Percentiles rank a stretch among this genome's conserved stretches.
Conservation (phyloP, 768 basidiomycete species). For the Clitopilus hobsonii region DNA sequence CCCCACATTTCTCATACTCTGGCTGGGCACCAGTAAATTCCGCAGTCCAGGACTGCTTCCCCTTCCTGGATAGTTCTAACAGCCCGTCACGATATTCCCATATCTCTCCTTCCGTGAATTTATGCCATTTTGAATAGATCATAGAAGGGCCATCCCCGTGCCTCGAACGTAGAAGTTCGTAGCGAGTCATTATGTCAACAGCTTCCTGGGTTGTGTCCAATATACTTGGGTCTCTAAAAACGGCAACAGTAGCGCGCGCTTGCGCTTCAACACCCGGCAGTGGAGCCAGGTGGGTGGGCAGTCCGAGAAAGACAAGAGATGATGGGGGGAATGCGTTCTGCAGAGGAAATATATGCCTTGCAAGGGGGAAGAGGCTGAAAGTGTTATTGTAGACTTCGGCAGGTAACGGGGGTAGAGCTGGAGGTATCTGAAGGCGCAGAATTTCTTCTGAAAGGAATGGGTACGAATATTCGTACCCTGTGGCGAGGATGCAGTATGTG, state of each 20-base stretch:
- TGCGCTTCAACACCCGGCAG: constrained; percentile 80
- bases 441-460: constrained; percentile 51
- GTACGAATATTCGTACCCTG: constrained; percentile 64
- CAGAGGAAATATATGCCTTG: constrained; percentile 66
- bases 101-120: constrained; percentile 28
- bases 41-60: constrained; percentile 4
- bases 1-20: constrained; percentile 25
- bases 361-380: constrained; percentile 66
- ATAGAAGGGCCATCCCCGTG: constrained; percentile 26
- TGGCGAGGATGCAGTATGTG: constrained; percentile 67
- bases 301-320: constrained; percentile 63
- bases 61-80: constrained; percentile 37
- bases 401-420: constrained; percentile 45
- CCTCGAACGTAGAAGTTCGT: constrained; percentile 32
- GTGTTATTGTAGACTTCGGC: constrained; percentile 57
- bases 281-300: constrained; percentile 56
- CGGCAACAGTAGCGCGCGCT: constrained; percentile 54
- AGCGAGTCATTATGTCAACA: constrained; percentile 43
- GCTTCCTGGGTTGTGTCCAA: constrained; percentile 47
- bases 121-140: constrained; percentile 56
- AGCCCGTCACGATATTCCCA: constrained; percentile 63
- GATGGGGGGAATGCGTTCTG: constrained; percentile 36
- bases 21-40: constrained; percentile 2
- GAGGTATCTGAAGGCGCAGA: constrained; percentile 30
- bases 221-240: constrained; percentile 45